Percentiles rank a stretch among this genome's conserved stretches.
These are phyloP conservation scores for Melanogaster broomeanus DNA, from an alignment of 768 basidiomycete genomes.

Conservation along the genomic window DNA sequence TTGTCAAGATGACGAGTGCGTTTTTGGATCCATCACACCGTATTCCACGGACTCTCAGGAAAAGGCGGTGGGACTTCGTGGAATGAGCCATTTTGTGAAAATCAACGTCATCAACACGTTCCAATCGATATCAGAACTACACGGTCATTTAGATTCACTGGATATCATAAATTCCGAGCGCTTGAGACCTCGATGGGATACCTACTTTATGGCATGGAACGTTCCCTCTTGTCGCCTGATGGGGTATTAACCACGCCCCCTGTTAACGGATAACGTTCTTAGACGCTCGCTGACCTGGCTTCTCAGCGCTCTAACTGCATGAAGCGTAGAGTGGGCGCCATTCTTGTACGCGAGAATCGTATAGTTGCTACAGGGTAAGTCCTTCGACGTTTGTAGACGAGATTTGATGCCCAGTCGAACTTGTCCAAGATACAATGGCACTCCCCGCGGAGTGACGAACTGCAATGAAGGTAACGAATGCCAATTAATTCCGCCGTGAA, in stretches of 20 bases:
- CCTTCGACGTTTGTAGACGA: not conserved
- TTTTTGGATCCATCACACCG: constrained; percentile 54
- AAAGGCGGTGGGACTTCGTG: constrained; percentile 16
- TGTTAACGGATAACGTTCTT: no score
- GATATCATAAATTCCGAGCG: constrained; percentile 73
- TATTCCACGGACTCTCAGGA: constrained; percentile 21
- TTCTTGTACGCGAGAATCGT: constrained; percentile 83
- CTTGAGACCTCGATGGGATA: constrained; percentile 89
- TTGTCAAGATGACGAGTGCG: constrained; percentile 62
- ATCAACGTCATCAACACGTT: constrained; percentile 71
- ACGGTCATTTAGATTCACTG: constrained; percentile 63
- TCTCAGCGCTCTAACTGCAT: constrained; percentile 93
- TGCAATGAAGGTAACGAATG: constrained; percentile 51
- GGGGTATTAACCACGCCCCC: constrained; percentile 8
- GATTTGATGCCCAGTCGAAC: constrained; percentile 1
- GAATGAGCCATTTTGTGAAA: constrained; percentile 49
- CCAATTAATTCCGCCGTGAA: not conserved
- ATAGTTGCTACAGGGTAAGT: constrained; percentile 77
- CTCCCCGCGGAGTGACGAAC: constrained; percentile 85
- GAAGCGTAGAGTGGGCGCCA: constrained; percentile 95
- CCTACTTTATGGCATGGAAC: constrained; percentile 87
- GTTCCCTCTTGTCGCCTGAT: not conserved
- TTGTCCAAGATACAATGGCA: constrained; percentile 86
- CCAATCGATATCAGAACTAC: constrained; percentile 49
- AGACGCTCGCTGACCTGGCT: constrained; percentile 90